These are phyloP conservation scores for Sclerotinia sclerotiorum DNA, from an alignment of 2,329 filamentous ascomycete genomes.

Conservation along the genomic window DNA sequence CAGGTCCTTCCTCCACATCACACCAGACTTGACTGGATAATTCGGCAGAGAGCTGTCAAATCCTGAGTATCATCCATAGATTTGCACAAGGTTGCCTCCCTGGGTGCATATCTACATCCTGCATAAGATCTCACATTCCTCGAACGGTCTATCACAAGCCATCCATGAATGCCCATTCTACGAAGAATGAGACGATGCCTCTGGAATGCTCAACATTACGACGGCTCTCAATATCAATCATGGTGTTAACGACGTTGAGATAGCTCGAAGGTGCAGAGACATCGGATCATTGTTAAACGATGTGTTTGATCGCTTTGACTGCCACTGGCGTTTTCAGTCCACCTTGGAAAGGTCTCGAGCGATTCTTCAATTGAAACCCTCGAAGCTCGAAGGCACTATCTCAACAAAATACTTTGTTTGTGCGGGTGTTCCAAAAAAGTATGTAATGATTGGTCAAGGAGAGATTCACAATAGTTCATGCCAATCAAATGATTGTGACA, in stretches of 20 bases:
- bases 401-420: constrained; percentile 16
- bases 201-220: constrained; percentile 20
- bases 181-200: constrained; percentile 19
- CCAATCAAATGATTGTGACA: constrained; percentile 11
- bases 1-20: constrained; percentile 17
- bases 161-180: neutral
- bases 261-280: neutral
- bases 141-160: constrained; percentile 15
- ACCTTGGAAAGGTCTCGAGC: neutral
- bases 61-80: constrained; percentile 3
- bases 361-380: constrained; percentile 12
- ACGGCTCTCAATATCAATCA: neutral
- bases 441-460: neutral
- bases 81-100: constrained; percentile 16
- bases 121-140: constrained; percentile 17
- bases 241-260: neutral
- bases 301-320: neutral
- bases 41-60: constrained; percentile 3
- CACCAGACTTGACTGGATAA: neutral
- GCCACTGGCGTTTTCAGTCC: neutral
- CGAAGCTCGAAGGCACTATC: neutral
- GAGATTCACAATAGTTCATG: neutral
- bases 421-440: constrained; percentile 4
- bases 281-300: neutral
- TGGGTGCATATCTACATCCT: constrained; percentile 21